phyloP scores from a whole-genome alignment of 2,329 filamentous ascomycete genomes.

The Aspergillus sp. region DNA sequence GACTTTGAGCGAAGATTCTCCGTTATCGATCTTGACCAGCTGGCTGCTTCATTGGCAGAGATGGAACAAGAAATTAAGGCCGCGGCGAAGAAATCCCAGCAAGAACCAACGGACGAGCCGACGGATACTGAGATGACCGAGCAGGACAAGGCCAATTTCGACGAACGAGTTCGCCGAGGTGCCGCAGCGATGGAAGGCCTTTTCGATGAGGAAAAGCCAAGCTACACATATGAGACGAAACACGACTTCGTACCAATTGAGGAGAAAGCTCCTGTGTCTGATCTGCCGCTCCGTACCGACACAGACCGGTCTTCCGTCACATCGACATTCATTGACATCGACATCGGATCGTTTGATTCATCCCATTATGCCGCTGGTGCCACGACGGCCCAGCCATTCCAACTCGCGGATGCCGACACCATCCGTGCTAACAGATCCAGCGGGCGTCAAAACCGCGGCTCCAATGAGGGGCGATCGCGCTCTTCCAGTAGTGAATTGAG shows the following conservation, averaged over 20 bases:
- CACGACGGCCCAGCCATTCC: conserved; percentile 51
- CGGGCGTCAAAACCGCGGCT: conserved; percentile 43
- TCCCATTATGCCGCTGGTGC: conserved; percentile 53
- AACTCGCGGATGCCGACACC: conserved; percentile 55
- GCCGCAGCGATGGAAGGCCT: conserved; percentile 57
- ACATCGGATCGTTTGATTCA: conserved; percentile 54
- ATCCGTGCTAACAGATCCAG: conserved; percentile 57
- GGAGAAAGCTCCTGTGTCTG: conserved; percentile 47
- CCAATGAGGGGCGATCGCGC: conserved; percentile 34
- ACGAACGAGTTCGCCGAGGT: conserved; percentile 58
- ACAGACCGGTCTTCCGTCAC: conserved; percentile 49
- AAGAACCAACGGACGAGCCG: conserved; percentile 29
- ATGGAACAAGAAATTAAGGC: conserved; percentile 43
- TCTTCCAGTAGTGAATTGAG: conserved; percentile 32
- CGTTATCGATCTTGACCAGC: conserved; percentile 46
- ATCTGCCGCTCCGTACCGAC: conserved; percentile 53
- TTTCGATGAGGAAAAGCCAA: conserved; percentile 56
- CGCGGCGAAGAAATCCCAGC: conserved; percentile 22
- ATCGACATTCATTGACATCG: conserved; percentile 55
- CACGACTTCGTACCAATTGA: conserved; percentile 50
- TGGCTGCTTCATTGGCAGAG: conserved; percentile 48
- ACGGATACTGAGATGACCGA: conserved; percentile 37
- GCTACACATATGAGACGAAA: conserved; percentile 59
- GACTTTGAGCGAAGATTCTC: conserved; percentile 57
- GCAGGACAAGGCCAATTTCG: conserved; percentile 54